Evolutionary conservation across 2,329 filamentous ascomycete genomes (phyloP).

Genomic region (Leptographium galeiforme): DNA sequence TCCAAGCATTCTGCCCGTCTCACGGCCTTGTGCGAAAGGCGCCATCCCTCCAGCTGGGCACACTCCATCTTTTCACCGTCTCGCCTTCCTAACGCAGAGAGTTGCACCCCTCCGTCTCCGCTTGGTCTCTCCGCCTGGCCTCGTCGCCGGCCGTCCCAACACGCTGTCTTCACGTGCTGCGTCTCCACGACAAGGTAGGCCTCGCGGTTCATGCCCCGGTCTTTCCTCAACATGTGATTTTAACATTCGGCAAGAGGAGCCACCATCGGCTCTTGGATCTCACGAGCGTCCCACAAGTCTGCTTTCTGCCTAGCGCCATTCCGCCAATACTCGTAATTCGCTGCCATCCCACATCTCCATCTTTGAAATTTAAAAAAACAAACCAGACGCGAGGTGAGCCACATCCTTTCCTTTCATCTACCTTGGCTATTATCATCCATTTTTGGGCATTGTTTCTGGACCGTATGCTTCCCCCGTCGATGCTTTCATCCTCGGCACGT

Average conservation of each 20-base stretch:
- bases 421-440: not conserved
- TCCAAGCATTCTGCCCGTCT: not conserved
- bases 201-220: not conserved
- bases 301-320: slow-evolving; percentile 7
- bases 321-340: slow-evolving; percentile 1
- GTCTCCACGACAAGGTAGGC: not conserved
- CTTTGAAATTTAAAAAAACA: not conserved
- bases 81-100: too few species aligned
- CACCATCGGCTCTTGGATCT: slow-evolving; percentile 3
- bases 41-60: too few species aligned
- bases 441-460: not conserved
- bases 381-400: slow-evolving; percentile 10
- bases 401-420: slow-evolving; percentile 3
- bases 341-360: not conserved
- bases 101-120: too few species aligned
- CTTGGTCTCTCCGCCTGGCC: too few species aligned
- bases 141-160: too few species aligned
- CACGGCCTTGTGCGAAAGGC: not conserved
- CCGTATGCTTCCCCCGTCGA: not conserved
- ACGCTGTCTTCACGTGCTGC: not conserved
- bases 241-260: not conserved
- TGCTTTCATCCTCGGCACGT: not conserved
- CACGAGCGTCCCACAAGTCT: slow-evolving; percentile 3
- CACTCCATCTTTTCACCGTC: too few species aligned
- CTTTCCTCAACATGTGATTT: not conserved